phyloP scores from a whole-genome alignment of 108 stramenopile species.

The Aurantiochytrium sp. region DNA sequence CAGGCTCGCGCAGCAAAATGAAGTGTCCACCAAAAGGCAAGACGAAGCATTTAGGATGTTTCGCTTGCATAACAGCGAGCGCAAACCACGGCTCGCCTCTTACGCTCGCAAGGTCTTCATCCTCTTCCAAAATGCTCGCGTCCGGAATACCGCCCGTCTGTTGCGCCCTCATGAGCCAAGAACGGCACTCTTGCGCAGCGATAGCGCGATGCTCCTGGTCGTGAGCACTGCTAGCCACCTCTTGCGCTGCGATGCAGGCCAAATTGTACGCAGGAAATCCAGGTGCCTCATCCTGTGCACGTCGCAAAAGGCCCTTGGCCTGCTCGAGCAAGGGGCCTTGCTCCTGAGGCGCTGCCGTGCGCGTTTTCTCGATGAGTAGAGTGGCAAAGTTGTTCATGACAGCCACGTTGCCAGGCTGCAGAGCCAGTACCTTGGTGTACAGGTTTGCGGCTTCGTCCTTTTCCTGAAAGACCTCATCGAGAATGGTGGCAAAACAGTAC shows the following conservation, averaged over 20 bases:
- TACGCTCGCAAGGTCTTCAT: neutral
- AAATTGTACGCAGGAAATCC: conserved; percentile 10
- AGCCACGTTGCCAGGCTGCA: neutral
- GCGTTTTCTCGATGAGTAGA: neutral
- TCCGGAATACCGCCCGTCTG: neutral
- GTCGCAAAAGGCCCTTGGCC: neutral
- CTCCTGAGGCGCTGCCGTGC: neutral
- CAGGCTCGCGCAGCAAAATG: neutral
- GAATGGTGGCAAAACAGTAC: neutral
- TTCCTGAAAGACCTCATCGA: neutral
- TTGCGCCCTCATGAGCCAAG: neutral
- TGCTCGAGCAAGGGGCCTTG: neutral
- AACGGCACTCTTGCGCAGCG: neutral
- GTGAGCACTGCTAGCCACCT: neutral
- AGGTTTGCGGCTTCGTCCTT: neutral
- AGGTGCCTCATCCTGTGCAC: neutral
- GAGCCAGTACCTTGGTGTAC: neutral
- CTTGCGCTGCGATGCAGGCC: neutral
- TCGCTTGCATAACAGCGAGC: neutral
- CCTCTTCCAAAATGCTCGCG: neutral
- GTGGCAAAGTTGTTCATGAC: conserved; percentile 4
- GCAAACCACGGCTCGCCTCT: neutral
- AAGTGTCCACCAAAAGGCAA: neutral
- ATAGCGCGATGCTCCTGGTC: neutral
- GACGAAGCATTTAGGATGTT: neutral